A percentile compares a stretch with the other conserved stretches of the same genome.
These are phyloP conservation scores for Colletotrichum phormii DNA, from an alignment of 2,329 filamentous ascomycete species.

Conservation along the genomic window DNA sequence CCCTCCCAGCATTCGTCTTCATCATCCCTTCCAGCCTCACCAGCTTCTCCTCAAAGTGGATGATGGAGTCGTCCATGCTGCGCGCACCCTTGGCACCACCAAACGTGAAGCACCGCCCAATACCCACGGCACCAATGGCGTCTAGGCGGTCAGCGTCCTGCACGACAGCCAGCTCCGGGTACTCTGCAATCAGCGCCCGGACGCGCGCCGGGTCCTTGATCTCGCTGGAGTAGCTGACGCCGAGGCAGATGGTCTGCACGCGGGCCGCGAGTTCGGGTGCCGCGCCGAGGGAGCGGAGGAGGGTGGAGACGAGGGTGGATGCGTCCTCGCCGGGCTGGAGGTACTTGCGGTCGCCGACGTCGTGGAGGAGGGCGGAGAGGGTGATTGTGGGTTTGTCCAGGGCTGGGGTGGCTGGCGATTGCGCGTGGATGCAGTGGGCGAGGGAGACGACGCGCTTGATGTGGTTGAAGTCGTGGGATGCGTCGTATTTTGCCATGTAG, in stretches of 20 bases:
- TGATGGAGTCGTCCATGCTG: slow-evolving; percentile 71
- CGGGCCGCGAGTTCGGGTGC: slow-evolving; percentile 67
- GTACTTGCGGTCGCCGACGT: slow-evolving; percentile 91
- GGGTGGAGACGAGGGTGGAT: slow-evolving; percentile 64
- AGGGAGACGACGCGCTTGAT: slow-evolving; percentile 84
- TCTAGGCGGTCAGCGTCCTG: slow-evolving; percentile 96
- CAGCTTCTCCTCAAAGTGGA: slow-evolving; percentile 83
- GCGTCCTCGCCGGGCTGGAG: slow-evolving; percentile 66
- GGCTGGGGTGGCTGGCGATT: slow-evolving; percentile 39
- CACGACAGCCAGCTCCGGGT: slow-evolving; percentile 85
- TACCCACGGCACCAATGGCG: slow-evolving; percentile 87
- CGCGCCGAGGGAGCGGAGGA: slow-evolving; percentile 69
- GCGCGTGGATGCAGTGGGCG: slow-evolving; percentile 68
- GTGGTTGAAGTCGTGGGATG: slow-evolving; percentile 89
- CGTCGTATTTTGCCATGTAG: slow-evolving; percentile 84
- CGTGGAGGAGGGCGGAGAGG: slow-evolving; percentile 83
- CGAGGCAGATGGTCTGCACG: slow-evolving; percentile 78
- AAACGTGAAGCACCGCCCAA: slow-evolving; percentile 82
- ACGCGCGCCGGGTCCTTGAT: slow-evolving; percentile 72
- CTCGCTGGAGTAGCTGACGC: slow-evolving; percentile 84
- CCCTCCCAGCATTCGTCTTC: slow-evolving; percentile 69
- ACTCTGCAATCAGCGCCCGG: slow-evolving; percentile 66
- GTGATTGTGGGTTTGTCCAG: slow-evolving; percentile 69
- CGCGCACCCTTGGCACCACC: slow-evolving; percentile 72
- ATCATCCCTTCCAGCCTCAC: slow-evolving; percentile 72